Evolutionary conservation across 148 eudicot genomes (phyloP).

Genomic region (Camellia sinensis): DNA sequence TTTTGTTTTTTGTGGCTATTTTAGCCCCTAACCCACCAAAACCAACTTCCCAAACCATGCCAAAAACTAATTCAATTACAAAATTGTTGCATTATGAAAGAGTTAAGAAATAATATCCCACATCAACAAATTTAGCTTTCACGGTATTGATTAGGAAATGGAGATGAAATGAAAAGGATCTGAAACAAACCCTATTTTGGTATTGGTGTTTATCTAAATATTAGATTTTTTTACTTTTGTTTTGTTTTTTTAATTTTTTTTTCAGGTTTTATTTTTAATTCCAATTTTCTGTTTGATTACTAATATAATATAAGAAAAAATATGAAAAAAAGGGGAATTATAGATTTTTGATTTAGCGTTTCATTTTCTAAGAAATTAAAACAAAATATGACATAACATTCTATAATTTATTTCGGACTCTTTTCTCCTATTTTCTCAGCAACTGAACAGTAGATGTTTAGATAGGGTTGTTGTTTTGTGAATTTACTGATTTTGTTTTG

Average conservation of each 20-base stretch:
- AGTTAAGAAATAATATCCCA: too few relatives aligned
- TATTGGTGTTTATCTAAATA: not conserved
- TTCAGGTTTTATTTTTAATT: not conserved
- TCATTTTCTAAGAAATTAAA: not conserved
- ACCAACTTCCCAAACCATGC: too few relatives aligned
- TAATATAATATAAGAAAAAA: not conserved
- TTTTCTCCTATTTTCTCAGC: constrained; percentile 1
- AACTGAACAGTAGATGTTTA: not conserved
- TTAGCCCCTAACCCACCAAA: too few relatives aligned
- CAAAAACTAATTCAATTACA: too few relatives aligned
- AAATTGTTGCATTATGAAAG: too few relatives aligned
- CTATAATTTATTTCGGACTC: not conserved
- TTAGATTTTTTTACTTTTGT: too few relatives aligned
- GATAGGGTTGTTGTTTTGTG: not conserved
- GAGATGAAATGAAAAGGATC: too few relatives aligned
- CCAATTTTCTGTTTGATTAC: not conserved
- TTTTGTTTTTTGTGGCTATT: too few relatives aligned
- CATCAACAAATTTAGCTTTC: too few relatives aligned
- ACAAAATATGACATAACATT: not conserved
- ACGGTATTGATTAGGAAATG: too few relatives aligned
- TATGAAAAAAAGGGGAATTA: not conserved
- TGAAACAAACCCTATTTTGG: too few relatives aligned
- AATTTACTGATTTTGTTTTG: not conserved
- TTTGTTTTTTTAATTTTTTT: not conserved
- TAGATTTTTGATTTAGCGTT: not conserved